Evolutionary conservation across 768 basidiomycete genomes (phyloP).

Genomic region (Tephrocybe sp.): DNA sequence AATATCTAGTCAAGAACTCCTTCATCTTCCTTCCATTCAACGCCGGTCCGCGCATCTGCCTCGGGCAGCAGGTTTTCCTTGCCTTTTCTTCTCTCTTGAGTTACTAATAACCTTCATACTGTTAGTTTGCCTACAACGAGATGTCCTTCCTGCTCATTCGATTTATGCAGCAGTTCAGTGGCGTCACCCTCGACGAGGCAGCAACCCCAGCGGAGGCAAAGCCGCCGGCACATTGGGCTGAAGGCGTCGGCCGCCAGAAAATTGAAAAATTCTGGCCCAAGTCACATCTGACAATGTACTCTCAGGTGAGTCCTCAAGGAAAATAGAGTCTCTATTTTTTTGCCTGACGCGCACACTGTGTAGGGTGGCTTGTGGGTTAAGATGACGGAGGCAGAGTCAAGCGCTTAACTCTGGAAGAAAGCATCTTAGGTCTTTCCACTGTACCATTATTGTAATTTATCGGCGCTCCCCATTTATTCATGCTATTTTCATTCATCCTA

Average conservation of each 20-base stretch:
- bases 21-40: conserved; percentile 74
- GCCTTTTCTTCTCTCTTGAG: background rate
- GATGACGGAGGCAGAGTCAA: conserved; percentile 34
- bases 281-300: conserved; percentile 54
- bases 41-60: conserved; percentile 56
- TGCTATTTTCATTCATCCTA: no score
- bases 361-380: conserved; percentile 57
- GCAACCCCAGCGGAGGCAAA: conserved; percentile 42
- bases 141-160: conserved; percentile 65
- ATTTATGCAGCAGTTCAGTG: conserved; percentile 56
- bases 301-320: conserved; percentile 29
- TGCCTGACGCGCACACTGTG: background rate
- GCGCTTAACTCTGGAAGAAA: background rate
- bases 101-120: background rate
- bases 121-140: conserved; percentile 55
- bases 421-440: no score
- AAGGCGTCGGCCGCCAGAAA: conserved; percentile 42
- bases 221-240: conserved; percentile 47
- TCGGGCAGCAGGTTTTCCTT: conserved; percentile 51
- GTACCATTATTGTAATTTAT: no score
- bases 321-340: background rate
- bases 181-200: conserved; percentile 42
- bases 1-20: conserved; percentile 58
- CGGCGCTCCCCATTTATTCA: no score
- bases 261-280: conserved; percentile 51